phyloP scores from a whole-genome alignment of 75 land plant genomes.

The Isoetes taiwanensis region DNA sequence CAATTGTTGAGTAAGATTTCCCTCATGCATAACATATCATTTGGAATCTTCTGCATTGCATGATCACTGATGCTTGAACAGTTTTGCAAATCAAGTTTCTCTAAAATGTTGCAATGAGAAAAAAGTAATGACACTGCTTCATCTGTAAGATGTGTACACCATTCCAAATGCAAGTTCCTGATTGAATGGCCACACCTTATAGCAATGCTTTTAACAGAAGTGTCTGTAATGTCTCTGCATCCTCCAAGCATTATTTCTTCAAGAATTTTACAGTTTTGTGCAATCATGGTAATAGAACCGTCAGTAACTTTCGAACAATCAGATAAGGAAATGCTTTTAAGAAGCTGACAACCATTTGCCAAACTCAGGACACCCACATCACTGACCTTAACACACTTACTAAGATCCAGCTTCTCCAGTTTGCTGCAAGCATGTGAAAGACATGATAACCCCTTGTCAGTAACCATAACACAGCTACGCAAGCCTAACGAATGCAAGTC shows the following conservation, averaged over 20 bases:
- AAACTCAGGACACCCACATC: slow-evolving; percentile 46
- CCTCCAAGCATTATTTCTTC: slow-evolving; percentile 69
- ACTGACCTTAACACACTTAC: slow-evolving; percentile 59
- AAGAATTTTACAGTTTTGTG: slow-evolving; percentile 43
- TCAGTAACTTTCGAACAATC: slow-evolving; percentile 59
- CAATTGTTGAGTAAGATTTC: slow-evolving; percentile 47
- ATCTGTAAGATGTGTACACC: slow-evolving; percentile 59
- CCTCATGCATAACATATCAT: slow-evolving; percentile 24
- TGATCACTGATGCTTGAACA: slow-evolving; percentile 66
- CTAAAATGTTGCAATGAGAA: slow-evolving; percentile 32
- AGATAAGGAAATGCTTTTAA: slow-evolving; percentile 39
- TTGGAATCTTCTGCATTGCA: slow-evolving; percentile 28
- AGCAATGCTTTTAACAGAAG: slow-evolving; percentile 36
- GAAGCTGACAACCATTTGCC: slow-evolving; percentile 25
- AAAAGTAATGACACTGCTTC: slow-evolving; percentile 35
- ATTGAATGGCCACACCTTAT: slow-evolving; percentile 28
- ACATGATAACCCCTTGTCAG: slow-evolving; percentile 41
- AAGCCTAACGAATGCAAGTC: slow-evolving; percentile 48
- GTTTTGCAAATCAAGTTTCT: slow-evolving; percentile 47
- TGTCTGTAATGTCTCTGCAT: slow-evolving; percentile 52
- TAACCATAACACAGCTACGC: slow-evolving; percentile 51
- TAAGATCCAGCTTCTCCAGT: slow-evolving; percentile 52
- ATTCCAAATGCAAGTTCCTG: slow-evolving; percentile 46
- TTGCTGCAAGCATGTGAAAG: slow-evolving; percentile 44
- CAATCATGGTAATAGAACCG: slow-evolving; percentile 34